Base-by-base conservation (phyloP, 192 early-diverging fungal species). In the Linnemannia zychae region DNA sequence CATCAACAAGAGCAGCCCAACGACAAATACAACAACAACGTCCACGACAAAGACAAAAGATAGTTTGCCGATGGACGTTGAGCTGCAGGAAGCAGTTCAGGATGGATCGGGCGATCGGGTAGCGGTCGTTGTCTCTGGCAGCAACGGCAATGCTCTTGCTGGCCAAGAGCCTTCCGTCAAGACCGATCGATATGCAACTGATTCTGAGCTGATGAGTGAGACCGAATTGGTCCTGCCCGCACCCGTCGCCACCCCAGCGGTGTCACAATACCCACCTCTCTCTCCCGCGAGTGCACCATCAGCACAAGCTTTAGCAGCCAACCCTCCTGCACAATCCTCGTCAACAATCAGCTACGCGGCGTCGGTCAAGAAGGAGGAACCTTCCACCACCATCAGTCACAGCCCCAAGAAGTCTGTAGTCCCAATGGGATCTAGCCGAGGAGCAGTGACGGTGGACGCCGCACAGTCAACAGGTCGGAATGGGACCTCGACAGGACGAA, bases 361-460 rank as follows among this genome's bases (percentile, higher is more conserved):
- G 20, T 70, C 44, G 44, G 73, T 75, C n/a, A 71, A 57, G 49
- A 49, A 74, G 44, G 74, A 81, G 28, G 67, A 69, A n/a, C n/a
- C n/a, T n/a, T n/a, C n/a, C 2, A 11, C 33, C 36, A 20, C 11
- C 15, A 11, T 12, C 18, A 47, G 17, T 7, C n/a, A 71, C 18
- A 50, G 15, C 18, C 37, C 73, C 33, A 60, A 52, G 52, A 70
- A 47, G 7, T 13, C 31, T 17, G 17, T 57, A 16, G 67, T 36
- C 7, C 65, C 57, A 5, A 34, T 37, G 16, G 28, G 48, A 28
- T 4, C 28, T 65, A 47, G 40, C 16, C 67, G 68, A n/a, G 77
- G 70, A 46, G 63, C 81, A 12, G 71, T 84, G 24, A 78, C 82
- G 3, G 81, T 83, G 24, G 72, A 78, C 7, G 82, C 82, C 5